A percentile compares a stretch with the other conserved stretches of the same genome.
Evolutionary conservation across 2,329 filamentous ascomycete genomes (phyloP).

Genomic region (Aspergillus quadrilineatus): DNA sequence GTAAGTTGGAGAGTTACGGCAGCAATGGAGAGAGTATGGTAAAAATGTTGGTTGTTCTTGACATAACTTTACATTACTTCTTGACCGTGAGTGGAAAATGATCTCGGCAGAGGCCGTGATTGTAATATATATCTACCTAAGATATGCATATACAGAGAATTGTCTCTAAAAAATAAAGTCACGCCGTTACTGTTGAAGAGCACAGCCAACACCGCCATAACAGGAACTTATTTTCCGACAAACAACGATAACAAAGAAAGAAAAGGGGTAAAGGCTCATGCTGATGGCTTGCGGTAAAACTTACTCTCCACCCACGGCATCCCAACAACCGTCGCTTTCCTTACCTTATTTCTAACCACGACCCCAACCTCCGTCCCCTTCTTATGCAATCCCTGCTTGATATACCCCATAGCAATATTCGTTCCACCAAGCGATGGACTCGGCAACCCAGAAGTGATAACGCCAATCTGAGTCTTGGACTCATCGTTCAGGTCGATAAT

Average conservation of each 20-base stretch:
- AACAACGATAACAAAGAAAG: neutral
- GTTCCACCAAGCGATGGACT: constrained; percentile 75
- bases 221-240: neutral
- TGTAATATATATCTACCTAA: neutral
- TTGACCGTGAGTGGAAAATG: too few relatives aligned
- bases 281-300: constrained; percentile 58
- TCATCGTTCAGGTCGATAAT: constrained; percentile 62
- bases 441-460: constrained; percentile 84
- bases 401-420: constrained; percentile 96
- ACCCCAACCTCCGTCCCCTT: constrained; percentile 77
- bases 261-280: neutral
- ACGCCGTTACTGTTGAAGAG: neutral
- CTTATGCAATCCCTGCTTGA: constrained; percentile 79
- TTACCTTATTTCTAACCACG: constrained; percentile 71
- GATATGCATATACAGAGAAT: neutral
- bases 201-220: neutral
- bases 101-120: neutral
- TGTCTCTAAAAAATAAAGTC: neutral
- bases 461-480: constrained; percentile 66
- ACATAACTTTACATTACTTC: too few relatives aligned
- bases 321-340: constrained; percentile 73
- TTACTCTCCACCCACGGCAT: constrained; percentile 85
- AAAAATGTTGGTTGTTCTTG: too few relatives aligned
- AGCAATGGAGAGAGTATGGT: too few relatives aligned
- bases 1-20: too few relatives aligned